Evolutionary conservation across 2,329 filamentous ascomycete species (phyloP).

Genomic region (Exophiala aquamarina): DNA sequence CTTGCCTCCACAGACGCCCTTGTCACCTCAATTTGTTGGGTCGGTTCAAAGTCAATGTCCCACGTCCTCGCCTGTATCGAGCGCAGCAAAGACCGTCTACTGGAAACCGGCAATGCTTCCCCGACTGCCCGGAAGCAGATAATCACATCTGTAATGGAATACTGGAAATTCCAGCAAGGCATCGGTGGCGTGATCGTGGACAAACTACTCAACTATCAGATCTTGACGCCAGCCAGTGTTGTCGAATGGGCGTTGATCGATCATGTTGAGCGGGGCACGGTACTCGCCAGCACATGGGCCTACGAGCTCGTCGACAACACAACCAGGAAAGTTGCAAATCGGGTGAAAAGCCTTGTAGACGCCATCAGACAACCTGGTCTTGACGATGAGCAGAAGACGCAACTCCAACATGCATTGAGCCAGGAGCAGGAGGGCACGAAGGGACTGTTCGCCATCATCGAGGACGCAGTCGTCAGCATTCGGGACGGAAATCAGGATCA

Average conservation of each 20-base stretch:
- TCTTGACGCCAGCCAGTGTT: conserved; percentile 80
- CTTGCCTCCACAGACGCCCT: conserved; percentile 91
- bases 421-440: conserved; percentile 74
- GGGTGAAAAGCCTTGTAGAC: conserved; percentile 75
- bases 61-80: conserved; percentile 96
- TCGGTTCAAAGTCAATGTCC: conserved; percentile 92
- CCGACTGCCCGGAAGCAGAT: conserved; percentile 81
- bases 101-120: conserved; percentile 74
- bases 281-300: conserved; percentile 71
- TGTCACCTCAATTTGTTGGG: conserved; percentile 87
- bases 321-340: conserved; percentile 83
- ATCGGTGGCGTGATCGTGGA: conserved; percentile 90
- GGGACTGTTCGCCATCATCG: conserved; percentile 76
- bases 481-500: conserved; percentile 72
- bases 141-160: conserved; percentile 82
- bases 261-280: conserved; percentile 61
- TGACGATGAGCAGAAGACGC: conserved; percentile 53
- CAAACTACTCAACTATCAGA: conserved; percentile 96
- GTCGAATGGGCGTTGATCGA: conserved; percentile 85
- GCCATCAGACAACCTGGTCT: conserved; percentile 60
- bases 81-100: conserved; percentile 83
- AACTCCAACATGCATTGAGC: conserved; percentile 65
- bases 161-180: conserved; percentile 91
- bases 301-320: conserved; percentile 91
- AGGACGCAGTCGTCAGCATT: conserved; percentile 73